Evolutionary conservation across 106 monocot species (phyloP).

Genomic region (Posidonia australis): DNA sequence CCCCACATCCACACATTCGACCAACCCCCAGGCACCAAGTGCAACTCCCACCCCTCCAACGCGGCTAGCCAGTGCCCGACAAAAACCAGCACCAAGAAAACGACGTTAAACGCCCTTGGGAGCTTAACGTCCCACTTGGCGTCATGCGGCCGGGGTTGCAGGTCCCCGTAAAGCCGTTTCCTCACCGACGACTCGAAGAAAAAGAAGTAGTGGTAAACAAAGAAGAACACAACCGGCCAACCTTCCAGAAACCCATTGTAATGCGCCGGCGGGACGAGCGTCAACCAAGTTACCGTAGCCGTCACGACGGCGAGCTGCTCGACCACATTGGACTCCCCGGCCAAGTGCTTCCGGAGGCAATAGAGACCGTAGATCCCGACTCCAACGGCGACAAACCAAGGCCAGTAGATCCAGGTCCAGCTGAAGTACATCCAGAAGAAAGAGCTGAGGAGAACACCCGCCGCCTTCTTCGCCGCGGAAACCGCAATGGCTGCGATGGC

Average conservation of each 20-base stretch:
- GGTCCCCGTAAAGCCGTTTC: constrained; percentile 55
- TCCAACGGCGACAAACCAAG: constrained; percentile 35
- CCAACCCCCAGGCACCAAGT: constrained; percentile 59
- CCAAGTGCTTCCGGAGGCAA: constrained; percentile 25
- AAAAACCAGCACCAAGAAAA: constrained; percentile 35
- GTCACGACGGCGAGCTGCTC: constrained; percentile 61
- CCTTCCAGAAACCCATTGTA: constrained; percentile 74
- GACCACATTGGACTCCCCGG: constrained; percentile 20
- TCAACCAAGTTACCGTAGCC: constrained; percentile 49
- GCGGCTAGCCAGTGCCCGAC: constrained; percentile 58
- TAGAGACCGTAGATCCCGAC: constrained; percentile 39
- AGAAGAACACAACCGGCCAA: constrained; percentile 72
- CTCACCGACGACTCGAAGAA: constrained; percentile 73
- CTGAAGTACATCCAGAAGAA: constrained; percentile 87
- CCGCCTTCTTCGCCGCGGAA: constrained; percentile 19
- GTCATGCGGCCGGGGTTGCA: constrained; percentile 41
- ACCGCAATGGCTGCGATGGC: constrained; percentile 25
- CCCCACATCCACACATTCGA: constrained; percentile 40
- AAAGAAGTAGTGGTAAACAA: constrained; percentile 86
- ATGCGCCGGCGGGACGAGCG: constrained; percentile 56
- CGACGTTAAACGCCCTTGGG: constrained; percentile 12
- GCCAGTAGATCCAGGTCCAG: constrained; percentile 72
- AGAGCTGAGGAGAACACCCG: constrained; percentile 25
- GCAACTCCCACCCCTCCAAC: constrained; percentile 53
- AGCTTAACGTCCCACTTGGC: constrained; percentile 60